Evolutionary conservation across 495 filamentous ascomycete genomes (phyloP).

Genomic region (Penicillium lagena): DNA sequence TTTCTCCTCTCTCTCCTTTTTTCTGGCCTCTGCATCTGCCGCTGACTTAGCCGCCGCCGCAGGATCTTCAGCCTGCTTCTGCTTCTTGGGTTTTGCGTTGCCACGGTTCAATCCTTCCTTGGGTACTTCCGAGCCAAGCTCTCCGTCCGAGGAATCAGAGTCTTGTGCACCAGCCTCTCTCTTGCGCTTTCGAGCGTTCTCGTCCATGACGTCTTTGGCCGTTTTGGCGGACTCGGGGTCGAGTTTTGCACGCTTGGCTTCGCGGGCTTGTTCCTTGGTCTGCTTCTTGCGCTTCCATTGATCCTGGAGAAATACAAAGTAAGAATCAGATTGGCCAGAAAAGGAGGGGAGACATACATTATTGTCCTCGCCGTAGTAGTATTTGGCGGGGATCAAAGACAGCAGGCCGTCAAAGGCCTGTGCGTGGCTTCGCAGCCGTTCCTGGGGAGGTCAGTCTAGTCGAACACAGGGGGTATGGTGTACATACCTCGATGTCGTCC

Average conservation of each 20-base stretch:
- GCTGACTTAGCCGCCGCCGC: constrained; percentile 16
- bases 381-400: constrained; percentile 86
- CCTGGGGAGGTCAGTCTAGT: constrained; percentile 36
- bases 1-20: constrained; percentile 39
- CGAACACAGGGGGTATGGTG: neutral
- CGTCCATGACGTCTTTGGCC: constrained; percentile 80
- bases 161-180: constrained; percentile 43
- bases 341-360: constrained; percentile 57
- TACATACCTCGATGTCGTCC: constrained; percentile 44
- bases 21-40: constrained; percentile 33
- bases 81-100: constrained; percentile 26
- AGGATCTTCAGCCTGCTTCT: constrained; percentile 25
- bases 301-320: constrained; percentile 43
- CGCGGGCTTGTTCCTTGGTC: constrained; percentile 73
- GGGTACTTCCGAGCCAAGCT: constrained; percentile 37
- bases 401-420: constrained; percentile 86
- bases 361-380: constrained; percentile 82
- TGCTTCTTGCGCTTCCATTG: constrained; percentile 88
- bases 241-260: constrained; percentile 74
- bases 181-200: constrained; percentile 68
- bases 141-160: constrained; percentile 34
- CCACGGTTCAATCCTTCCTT: constrained; percentile 35
- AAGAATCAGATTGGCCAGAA: neutral
- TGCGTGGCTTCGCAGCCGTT: constrained; percentile 77
- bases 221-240: constrained; percentile 75